These are phyloP conservation scores for Meredithiella fracta DNA, from an alignment of 2,329 filamentous ascomycete species.

Conservation along the genomic window DNA sequence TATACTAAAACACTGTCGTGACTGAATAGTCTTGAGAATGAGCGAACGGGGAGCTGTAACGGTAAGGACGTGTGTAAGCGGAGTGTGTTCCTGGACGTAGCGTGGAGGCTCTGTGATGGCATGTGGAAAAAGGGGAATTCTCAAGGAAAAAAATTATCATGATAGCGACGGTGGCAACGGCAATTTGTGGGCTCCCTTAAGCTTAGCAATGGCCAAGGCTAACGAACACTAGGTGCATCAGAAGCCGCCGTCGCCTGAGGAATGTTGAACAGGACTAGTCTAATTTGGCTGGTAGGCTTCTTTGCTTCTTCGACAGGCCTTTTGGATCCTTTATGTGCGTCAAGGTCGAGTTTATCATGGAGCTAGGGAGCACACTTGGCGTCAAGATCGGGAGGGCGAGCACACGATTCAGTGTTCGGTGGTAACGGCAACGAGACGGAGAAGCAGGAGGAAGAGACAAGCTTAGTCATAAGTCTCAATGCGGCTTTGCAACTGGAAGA, in stretches of 20 bases:
- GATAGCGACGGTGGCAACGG: neutral
- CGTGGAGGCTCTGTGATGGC: neutral
- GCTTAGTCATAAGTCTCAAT: neutral
- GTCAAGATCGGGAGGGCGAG: too few species aligned
- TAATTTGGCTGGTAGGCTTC: neutral
- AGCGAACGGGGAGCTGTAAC: conserved; percentile 2
- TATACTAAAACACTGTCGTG: neutral
- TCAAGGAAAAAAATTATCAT: neutral
- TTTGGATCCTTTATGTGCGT: neutral
- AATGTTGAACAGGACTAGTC: neutral
- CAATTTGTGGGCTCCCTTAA: neutral
- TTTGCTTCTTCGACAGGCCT: neutral
- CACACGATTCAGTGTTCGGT: neutral
- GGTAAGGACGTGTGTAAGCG: conserved; percentile 6
- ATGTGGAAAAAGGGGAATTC: neutral
- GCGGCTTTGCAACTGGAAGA: neutral
- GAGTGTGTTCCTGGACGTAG: neutral
- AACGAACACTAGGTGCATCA: neutral
- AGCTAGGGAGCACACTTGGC: too few species aligned
- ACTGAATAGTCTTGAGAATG: conserved; percentile 2
- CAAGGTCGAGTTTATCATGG: too few species aligned
- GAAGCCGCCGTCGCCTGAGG: neutral
- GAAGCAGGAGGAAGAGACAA: neutral
- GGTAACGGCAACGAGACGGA: neutral
- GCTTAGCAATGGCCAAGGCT: neutral